Conservation (phyloP, 495 filamentous ascomycete genomes). For the Penicillium odoratum region DNA sequence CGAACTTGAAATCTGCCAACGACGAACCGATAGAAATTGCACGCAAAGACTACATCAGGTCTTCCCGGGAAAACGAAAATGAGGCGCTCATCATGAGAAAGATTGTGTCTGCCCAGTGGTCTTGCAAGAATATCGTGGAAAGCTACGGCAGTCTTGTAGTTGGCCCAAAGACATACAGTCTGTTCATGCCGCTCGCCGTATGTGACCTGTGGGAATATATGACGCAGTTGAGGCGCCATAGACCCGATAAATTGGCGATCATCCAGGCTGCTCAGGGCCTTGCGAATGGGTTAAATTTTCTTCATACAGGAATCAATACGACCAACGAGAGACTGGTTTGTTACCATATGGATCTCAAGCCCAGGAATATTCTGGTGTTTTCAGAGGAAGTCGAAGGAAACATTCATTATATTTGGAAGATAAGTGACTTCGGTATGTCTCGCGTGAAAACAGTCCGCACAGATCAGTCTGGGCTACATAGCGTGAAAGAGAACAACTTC, state of each 20-base stretch:
- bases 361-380: conserved; percentile 37
- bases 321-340: conserved; percentile 26
- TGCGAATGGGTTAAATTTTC: conserved; percentile 34
- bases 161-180: conserved; percentile 28
- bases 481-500: conserved; percentile 16
- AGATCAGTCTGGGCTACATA: conserved; percentile 3
- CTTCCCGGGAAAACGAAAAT: conserved; percentile 7
- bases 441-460: conserved; percentile 25
- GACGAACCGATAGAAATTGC: conserved; percentile 3
- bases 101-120: conserved; percentile 24
- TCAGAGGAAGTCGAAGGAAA: conserved; percentile 16
- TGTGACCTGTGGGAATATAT: conserved; percentile 35
- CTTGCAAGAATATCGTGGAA: conserved; percentile 33
- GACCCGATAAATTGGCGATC: conserved; percentile 22
- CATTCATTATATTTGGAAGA: conserved; percentile 31
- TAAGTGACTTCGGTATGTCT: conserved; percentile 43
- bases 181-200: conserved; percentile 39
- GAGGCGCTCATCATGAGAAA: conserved; percentile 29
- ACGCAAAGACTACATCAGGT: conserved; percentile 8
- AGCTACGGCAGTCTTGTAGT: conserved; percentile 32
- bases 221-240: conserved; percentile 15
- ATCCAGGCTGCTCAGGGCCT: conserved; percentile 29
- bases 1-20: conserved; percentile 16
- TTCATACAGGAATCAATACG: conserved; percentile 33
- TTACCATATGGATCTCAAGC: conserved; percentile 43